Base-by-base conservation (phyloP, 371 early-diverging fungal species). In the Apophysomyces elegans region DNA sequence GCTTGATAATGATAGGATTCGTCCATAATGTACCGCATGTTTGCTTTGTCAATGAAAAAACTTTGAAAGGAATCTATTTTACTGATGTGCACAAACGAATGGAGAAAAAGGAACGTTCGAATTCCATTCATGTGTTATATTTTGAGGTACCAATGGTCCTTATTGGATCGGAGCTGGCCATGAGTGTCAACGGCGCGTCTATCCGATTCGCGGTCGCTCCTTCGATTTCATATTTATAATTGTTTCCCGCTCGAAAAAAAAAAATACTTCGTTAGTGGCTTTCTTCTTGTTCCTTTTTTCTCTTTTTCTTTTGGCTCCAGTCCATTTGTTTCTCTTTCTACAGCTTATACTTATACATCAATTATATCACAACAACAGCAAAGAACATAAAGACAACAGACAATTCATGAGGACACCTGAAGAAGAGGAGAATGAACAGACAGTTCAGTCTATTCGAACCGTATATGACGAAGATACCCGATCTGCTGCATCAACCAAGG, bases 251-350 rank as follows among this genome's bases (percentile, higher is more conserved):
- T 21, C 8, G 39, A 18, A 14, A 18, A 9, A 18, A 9, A 59
- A 41, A 21, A 38, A 41, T 59, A 44, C 59, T 38, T 59, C 32
- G 1, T 37, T 58, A 36, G 32, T 18, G 32, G 32, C 35, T 58
- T 59, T 59, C 43, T 41, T 41, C 21, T 43, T 60, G 14, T 39
- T 60, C 41, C 21, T 43, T 43, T 60, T 32, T 37, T 60, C 41
- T 12, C 41, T 60, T 43, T 32, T 45, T 35, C 37, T 37, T 36
- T 56, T 46, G 32, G 32, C 2, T 3, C 32, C 32, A 26, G 32
- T 26, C 32, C 1, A 26, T 26, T 2, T 26, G 2, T 26, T 3
- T 26, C 32, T 26, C 32, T 26, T 26, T 26, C 32, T 26, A 26
- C 32, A 26, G 32, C 32, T 26, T 26, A 26, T 26, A 26, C 32